Conservation (phyloP, 345 rosid genomes). For the Bruguiera parviflora region DNA sequence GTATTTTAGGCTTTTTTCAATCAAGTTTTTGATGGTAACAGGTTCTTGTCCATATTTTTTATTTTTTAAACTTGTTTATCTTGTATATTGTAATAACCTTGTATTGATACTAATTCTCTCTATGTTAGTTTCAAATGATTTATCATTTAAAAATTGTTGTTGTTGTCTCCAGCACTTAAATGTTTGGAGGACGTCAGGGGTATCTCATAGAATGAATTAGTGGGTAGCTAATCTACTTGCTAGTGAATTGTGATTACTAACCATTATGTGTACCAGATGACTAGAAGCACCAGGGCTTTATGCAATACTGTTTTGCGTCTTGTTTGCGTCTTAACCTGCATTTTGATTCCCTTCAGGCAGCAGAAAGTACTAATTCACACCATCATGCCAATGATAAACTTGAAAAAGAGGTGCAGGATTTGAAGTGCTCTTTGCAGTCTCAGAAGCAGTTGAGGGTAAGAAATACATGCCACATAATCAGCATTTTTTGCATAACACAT, state of each 20-base stretch:
- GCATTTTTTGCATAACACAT: neutral
- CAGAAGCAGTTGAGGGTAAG: slow-evolving; percentile 15
- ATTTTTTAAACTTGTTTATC: too few relatives aligned
- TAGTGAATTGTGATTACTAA: neutral
- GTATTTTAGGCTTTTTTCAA: too few relatives aligned
- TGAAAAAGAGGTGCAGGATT: neutral
- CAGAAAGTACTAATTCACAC: slow-evolving; percentile 1
- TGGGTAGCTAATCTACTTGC: neutral
- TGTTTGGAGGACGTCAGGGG: too few relatives aligned
- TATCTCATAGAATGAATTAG: too few relatives aligned
- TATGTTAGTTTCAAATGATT: too few relatives aligned
- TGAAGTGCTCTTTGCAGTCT: neutral
- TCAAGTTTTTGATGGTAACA: too few relatives aligned
- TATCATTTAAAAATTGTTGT: too few relatives aligned
- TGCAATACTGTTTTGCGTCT: neutral
- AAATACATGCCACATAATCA: neutral
- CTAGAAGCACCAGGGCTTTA: neutral
- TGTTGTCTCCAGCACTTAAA: too few relatives aligned
- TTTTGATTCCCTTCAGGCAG: slow-evolving; percentile 11
- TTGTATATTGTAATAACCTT: too few relatives aligned
- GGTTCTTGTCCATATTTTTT: too few relatives aligned
- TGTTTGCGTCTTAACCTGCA: neutral
- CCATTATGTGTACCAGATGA: neutral
- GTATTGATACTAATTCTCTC: too few relatives aligned
- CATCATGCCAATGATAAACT: neutral